Evolutionary conservation across 768 basidiomycete genomes (phyloP).

Genomic region (Dictyophora rubrovolvata): DNA sequence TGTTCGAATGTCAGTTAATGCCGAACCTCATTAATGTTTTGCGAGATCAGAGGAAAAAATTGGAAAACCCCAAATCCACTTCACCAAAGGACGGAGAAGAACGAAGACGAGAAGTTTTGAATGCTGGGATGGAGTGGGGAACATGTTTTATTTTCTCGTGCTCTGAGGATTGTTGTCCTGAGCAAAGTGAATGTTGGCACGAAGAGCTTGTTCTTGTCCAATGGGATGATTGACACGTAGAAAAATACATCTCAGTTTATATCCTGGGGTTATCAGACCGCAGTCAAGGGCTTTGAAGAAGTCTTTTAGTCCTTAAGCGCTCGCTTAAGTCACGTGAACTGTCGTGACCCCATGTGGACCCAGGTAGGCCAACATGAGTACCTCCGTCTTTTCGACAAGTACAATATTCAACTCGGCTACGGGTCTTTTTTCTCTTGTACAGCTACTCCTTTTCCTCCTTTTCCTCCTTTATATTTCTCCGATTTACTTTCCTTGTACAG

Average conservation of each 20-base stretch:
- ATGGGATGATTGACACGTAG: slow-evolving; percentile 47
- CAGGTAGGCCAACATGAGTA: background rate
- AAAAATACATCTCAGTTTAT: background rate
- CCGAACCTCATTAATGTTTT: slow-evolving; percentile 85
- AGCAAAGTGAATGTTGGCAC: slow-evolving; percentile 42
- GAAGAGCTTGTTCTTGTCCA: slow-evolving; percentile 72
- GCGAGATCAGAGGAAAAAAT: slow-evolving; percentile 9
- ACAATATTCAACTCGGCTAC: background rate
- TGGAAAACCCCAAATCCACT: slow-evolving; percentile 17
- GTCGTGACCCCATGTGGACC: background rate
- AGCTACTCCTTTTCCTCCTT: background rate
- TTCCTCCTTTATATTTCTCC: background rate
- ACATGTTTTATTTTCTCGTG: slow-evolving; percentile 87
- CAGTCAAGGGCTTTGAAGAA: background rate
- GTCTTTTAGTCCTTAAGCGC: too few species aligned
- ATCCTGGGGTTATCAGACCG: background rate
- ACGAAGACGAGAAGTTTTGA: slow-evolving; percentile 53
- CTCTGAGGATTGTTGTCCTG: slow-evolving; percentile 61
- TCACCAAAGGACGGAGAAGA: slow-evolving; percentile 49
- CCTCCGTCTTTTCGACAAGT: background rate
- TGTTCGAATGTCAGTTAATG: slow-evolving; percentile 93
- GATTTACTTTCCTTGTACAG: background rate
- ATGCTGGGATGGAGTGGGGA: slow-evolving; percentile 89
- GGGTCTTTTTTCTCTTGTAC: background rate
- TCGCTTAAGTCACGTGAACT: too few species aligned